Percentiles rank a stretch among this genome's conserved stretches.
phyloP scores from a whole-genome alignment of 129 eudicot species.

The Chrysanthemum seticuspe region DNA sequence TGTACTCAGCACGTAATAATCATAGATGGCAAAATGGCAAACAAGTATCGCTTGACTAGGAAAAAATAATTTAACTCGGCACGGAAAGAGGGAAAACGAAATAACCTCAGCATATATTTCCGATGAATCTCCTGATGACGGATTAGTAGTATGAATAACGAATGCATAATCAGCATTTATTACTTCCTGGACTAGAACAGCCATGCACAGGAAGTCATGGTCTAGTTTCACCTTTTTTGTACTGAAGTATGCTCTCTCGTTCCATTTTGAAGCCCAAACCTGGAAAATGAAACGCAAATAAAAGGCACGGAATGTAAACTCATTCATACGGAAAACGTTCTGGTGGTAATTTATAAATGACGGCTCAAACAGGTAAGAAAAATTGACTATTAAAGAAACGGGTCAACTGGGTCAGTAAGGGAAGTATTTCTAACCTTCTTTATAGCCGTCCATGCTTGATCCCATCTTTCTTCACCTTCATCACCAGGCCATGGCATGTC shows the following conservation, averaged over 20 bases:
- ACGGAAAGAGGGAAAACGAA: no score
- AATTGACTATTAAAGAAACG: background rate
- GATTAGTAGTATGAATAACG: constrained; percentile 96
- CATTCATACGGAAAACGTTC: background rate
- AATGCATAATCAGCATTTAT: constrained; percentile 97
- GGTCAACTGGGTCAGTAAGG: background rate
- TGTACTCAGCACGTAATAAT: no score
- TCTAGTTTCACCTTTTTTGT: constrained; percentile 85
- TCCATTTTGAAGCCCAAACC: constrained; percentile 99
- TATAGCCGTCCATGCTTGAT: constrained; percentile 96
- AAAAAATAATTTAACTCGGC: background rate
- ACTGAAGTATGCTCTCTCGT: constrained; percentile 97
- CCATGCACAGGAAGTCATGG: constrained; percentile 95
- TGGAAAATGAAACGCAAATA: constrained; percentile 19
- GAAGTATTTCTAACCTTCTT: constrained; percentile 61
- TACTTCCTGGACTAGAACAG: constrained; percentile 94
- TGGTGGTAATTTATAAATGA: background rate
- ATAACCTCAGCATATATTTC: constrained; percentile 99
- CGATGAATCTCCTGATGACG: constrained; percentile 89
- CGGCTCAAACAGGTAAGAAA: background rate
- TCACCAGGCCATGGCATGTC: constrained; percentile 99
- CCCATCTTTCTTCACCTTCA: constrained; percentile 89
- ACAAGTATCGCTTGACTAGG: background rate
- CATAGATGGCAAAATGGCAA: background rate
- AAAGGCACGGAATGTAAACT: background rate